Conservation (phyloP, 2,329 filamentous ascomycete species). For the Venturia nashicola region DNA sequence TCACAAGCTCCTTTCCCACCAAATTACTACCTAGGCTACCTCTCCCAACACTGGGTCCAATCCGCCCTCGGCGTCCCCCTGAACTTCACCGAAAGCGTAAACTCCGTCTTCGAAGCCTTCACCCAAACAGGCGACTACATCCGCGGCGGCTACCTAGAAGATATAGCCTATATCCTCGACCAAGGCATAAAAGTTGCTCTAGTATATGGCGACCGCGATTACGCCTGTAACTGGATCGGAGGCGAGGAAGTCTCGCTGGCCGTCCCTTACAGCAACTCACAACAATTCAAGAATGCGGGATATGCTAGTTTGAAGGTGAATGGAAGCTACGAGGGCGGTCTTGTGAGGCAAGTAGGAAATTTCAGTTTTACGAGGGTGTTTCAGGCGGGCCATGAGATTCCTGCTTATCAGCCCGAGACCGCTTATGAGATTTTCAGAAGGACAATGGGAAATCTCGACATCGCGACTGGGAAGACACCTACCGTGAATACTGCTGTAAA, state of each 20-base stretch:
- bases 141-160: slow-evolving; percentile 34
- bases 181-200: slow-evolving; percentile 42
- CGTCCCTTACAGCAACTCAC: slow-evolving; percentile 32
- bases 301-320: slow-evolving; percentile 21
- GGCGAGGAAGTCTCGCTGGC: slow-evolving; percentile 40
- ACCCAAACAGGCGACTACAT: slow-evolving; percentile 34
- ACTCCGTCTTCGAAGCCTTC: slow-evolving; percentile 35
- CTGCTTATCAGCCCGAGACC: slow-evolving; percentile 43
- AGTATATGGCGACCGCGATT: slow-evolving; percentile 45
- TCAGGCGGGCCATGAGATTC: slow-evolving; percentile 23
- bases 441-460: slow-evolving; percentile 36
- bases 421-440: slow-evolving; percentile 43
- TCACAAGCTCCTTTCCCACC: slow-evolving; percentile 17
- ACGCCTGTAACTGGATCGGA: slow-evolving; percentile 44
- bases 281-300: slow-evolving; percentile 36
- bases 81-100: slow-evolving; percentile 39
- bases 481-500: background rate
- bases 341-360: slow-evolving; percentile 20
- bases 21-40: slow-evolving; percentile 40
- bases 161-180: slow-evolving; percentile 42
- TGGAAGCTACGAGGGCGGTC: slow-evolving; percentile 16
- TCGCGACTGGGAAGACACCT: slow-evolving; percentile 39
- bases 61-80: slow-evolving; percentile 45
- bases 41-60: slow-evolving; percentile 46
- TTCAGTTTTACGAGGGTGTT: slow-evolving; percentile 18